Evolutionary conservation across 2,329 filamentous ascomycete genomes (phyloP).

Genomic region (Pseudogymnoascus sp.): DNA sequence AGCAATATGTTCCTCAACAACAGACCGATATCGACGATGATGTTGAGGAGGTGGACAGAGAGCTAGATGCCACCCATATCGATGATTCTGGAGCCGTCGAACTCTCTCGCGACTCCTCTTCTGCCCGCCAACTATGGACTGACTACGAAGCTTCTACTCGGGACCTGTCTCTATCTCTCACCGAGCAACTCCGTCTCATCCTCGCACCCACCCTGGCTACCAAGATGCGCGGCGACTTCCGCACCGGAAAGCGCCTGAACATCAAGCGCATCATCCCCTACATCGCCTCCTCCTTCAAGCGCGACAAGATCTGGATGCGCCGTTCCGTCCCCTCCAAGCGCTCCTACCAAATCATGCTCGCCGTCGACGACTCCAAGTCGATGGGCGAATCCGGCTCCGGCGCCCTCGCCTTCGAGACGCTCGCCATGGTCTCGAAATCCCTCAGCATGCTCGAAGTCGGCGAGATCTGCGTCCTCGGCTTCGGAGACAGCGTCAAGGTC

Average conservation of each 20-base stretch:
- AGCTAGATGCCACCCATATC: slow-evolving; percentile 69
- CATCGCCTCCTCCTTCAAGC: slow-evolving; percentile 95
- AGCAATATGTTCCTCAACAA: slow-evolving; percentile 28
- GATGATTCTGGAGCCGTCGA: slow-evolving; percentile 21
- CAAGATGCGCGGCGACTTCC: slow-evolving; percentile 92
- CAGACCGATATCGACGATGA: slow-evolving; percentile 31
- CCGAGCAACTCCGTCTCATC: slow-evolving; percentile 91
- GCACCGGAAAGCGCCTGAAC: slow-evolving; percentile 95
- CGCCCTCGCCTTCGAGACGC: slow-evolving; percentile 80
- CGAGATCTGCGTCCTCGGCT: slow-evolving; percentile 84
- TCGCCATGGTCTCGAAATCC: slow-evolving; percentile 81
- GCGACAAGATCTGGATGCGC: slow-evolving; percentile 99
- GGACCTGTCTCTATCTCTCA: slow-evolving; percentile 77
- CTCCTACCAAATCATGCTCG: slow-evolving; percentile 93
- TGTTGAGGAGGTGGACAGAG: slow-evolving; percentile 37
- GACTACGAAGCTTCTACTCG: slow-evolving; percentile 79
- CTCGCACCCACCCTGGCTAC: slow-evolving; percentile 90
- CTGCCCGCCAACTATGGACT: slow-evolving; percentile 72
- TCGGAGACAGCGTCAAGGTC: slow-evolving; percentile 74
- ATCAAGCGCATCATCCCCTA: slow-evolving; percentile 99
- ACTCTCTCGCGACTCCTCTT: slow-evolving; percentile 36
- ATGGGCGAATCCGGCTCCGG: slow-evolving; percentile 80
- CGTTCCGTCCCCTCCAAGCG: slow-evolving; percentile 86
- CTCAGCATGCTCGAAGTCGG: slow-evolving; percentile 91
- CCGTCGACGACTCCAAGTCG: slow-evolving; percentile 88